These are phyloP conservation scores for Cytidiella melzeri DNA, from an alignment of 768 basidiomycete species.

Conservation along the genomic window DNA sequence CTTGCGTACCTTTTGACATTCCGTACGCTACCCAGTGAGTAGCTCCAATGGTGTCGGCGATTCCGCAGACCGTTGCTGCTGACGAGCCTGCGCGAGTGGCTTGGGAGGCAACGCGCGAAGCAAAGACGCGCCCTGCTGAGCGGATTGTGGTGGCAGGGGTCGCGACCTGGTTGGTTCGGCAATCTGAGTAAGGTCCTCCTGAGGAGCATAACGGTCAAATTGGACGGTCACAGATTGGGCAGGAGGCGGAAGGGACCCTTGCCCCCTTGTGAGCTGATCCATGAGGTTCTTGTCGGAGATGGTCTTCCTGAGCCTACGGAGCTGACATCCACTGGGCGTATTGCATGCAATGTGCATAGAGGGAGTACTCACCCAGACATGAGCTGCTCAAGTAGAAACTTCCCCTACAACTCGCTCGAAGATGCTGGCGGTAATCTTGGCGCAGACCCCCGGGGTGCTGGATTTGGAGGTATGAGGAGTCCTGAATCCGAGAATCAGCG, in stretches of 20 bases:
- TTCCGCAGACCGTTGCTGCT: constrained; percentile 37
- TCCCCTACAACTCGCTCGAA: no score
- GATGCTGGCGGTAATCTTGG: no score
- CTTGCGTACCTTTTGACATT: constrained; percentile 67
- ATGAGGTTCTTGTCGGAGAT: constrained; percentile 81
- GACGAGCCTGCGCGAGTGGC: constrained; percentile 29
- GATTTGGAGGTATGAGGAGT: no score
- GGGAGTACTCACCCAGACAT: no score
- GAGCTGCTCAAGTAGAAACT: no score
- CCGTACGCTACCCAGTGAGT: constrained; percentile 92
- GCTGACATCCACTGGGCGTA: no score
- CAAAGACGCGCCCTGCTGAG: constrained; percentile 34
- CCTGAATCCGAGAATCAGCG: no score
- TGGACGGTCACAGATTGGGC: constrained; percentile 19
- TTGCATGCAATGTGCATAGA: no score
- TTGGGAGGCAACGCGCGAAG: constrained; percentile 67
- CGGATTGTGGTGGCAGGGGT: constrained; percentile 57
- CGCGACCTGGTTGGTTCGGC: constrained; percentile 42
- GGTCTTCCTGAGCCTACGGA: no score
- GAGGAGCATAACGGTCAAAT: constrained; percentile 25
- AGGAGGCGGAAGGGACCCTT: constrained; percentile 26
- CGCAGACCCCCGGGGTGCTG: no score
- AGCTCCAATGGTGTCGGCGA: constrained; percentile 79
- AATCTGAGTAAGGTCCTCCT: constrained; percentile 25
- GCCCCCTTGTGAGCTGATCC: constrained; percentile 58